phyloP scores from a whole-genome alignment of 1,284 basidiomycete species.

The Cryptococcus sp. region DNA sequence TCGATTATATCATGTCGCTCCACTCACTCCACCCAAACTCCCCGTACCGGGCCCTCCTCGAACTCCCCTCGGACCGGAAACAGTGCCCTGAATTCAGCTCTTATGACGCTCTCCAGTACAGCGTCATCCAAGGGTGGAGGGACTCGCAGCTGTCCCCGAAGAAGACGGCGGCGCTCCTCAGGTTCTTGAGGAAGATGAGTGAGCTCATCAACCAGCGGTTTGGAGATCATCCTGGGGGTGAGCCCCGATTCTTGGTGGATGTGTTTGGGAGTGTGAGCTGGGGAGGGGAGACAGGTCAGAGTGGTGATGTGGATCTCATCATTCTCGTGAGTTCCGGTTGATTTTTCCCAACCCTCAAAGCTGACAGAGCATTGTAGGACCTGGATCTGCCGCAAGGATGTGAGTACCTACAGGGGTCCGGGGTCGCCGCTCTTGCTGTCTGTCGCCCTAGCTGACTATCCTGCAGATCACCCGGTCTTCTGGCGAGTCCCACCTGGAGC shows the following conservation, averaged over 20 bases:
- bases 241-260: slow-evolving; percentile 39
- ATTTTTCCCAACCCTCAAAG: background rate
- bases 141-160: slow-evolving; percentile 21
- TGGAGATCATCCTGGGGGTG: slow-evolving; percentile 2
- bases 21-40: slow-evolving; percentile 1
- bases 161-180: slow-evolving; percentile 9
- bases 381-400: slow-evolving; percentile 35
- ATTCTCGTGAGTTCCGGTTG: slow-evolving; percentile 29
- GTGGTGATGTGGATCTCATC: slow-evolving; percentile 46
- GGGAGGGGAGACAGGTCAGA: slow-evolving; percentile 43
- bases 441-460: background rate
- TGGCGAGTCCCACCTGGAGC: slow-evolving; percentile 19
- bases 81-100: slow-evolving; percentile 10
- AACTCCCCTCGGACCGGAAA: slow-evolving; percentile 15
- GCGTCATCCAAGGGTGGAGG: slow-evolving; percentile 24
- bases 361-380: slow-evolving; percentile 26
- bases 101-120: slow-evolving; percentile 20
- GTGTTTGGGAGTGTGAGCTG: slow-evolving; percentile 50
- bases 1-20: no score
- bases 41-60: slow-evolving; percentile 23
- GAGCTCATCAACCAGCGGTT: slow-evolving; percentile 16
- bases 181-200: slow-evolving; percentile 20
- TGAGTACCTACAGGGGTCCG: slow-evolving; percentile 14
- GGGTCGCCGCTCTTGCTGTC: background rate
- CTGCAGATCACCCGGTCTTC: slow-evolving; percentile 19